These are phyloP conservation scores for Pseudocercospora cruenta DNA, from an alignment of 2,329 filamentous ascomycete species.

Conservation along the genomic window DNA sequence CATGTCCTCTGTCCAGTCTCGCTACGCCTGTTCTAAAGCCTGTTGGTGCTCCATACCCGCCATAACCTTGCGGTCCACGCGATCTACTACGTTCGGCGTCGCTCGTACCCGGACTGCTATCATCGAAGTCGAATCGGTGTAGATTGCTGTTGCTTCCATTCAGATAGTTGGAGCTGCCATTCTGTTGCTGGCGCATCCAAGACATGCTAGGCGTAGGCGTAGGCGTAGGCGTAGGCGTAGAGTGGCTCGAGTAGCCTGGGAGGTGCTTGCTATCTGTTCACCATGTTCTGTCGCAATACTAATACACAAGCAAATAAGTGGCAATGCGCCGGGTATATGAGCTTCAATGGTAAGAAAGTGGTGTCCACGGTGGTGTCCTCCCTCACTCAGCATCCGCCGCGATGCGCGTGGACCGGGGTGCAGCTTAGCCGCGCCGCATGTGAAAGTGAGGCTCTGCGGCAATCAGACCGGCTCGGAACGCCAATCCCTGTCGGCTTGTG, in stretches of 20 bases:
- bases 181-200: constrained; percentile 27
- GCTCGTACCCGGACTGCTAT: constrained; percentile 40
- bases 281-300: not conserved
- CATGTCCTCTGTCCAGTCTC: constrained; percentile 48
- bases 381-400: not conserved
- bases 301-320: not conserved
- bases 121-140: constrained; percentile 41
- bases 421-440: not conserved
- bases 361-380: not conserved
- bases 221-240: not conserved
- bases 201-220: constrained; percentile 20
- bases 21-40: constrained; percentile 35
- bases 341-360: constrained; percentile 1
- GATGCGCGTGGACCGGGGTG: not conserved
- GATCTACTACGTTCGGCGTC: constrained; percentile 42
- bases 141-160: constrained; percentile 44
- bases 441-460: constrained; percentile 8
- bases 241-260: not conserved
- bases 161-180: constrained; percentile 36
- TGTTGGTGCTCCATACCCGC: constrained; percentile 36
- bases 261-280: not conserved
- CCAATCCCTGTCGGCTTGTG: not conserved
- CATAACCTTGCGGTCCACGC: constrained; percentile 42
- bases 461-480: not conserved
- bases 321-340: not conserved